phyloP scores from a whole-genome alignment of 768 basidiomycete genomes.

The Trichaptum fuscoviolaceum region DNA sequence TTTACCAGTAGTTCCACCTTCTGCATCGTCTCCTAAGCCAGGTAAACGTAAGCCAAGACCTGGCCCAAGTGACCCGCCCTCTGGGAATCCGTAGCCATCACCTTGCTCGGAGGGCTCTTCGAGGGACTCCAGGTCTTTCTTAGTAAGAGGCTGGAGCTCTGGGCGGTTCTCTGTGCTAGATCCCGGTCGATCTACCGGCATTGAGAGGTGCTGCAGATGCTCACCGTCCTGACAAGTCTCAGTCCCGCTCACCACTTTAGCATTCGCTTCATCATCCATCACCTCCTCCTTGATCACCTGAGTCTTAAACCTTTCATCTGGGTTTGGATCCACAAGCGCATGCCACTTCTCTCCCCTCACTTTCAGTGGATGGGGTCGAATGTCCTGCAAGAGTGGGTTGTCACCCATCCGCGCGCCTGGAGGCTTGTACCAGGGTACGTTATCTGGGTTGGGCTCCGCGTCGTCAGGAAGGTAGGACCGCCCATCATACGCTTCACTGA shows the following conservation, averaged over 20 bases:
- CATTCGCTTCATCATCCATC: conserved; percentile 25
- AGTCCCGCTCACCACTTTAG: background rate
- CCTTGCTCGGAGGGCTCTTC: background rate
- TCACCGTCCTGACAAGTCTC: too few relatives aligned
- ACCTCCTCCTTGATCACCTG: conserved; percentile 27
- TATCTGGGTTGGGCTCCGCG: background rate
- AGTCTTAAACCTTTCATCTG: conserved; percentile 8
- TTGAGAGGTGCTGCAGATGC: background rate
- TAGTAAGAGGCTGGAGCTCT: background rate
- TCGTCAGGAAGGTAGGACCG: background rate
- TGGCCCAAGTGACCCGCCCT: background rate
- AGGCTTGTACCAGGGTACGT: background rate
- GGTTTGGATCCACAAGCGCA: background rate
- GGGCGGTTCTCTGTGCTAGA: background rate
- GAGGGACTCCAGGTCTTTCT: background rate
- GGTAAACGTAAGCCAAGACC: background rate
- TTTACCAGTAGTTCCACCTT: background rate
- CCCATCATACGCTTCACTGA: background rate
- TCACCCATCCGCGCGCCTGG: background rate
- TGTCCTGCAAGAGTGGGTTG: background rate
- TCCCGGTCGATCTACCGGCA: background rate
- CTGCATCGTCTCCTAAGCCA: background rate
- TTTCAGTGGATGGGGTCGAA: background rate
- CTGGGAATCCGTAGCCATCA: background rate
- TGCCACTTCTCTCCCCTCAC: background rate